These are phyloP conservation scores for Ceratobasidium sp. DNA, from an alignment of 1,284 basidiomycete genomes.

Conservation along the genomic window DNA sequence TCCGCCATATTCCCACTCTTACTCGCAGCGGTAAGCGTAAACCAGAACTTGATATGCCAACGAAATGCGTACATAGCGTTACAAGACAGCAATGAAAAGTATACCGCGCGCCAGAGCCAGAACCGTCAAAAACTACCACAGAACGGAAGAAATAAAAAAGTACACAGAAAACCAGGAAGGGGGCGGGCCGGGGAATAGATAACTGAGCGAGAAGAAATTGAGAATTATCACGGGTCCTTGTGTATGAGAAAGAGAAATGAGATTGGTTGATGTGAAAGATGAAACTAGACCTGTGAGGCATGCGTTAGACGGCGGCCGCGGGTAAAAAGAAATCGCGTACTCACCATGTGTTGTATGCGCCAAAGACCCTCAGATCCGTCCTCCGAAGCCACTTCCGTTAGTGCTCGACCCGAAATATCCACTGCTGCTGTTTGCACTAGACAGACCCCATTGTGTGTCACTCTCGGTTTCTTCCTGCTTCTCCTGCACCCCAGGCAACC, in stretches of 20 bases:
- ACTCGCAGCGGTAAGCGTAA: no score
- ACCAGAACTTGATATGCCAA: no score
- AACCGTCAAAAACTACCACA: neutral
- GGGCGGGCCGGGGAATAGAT: no score
- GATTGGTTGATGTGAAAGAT: slow-evolving; percentile 6
- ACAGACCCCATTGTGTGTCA: neutral
- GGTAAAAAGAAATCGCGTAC: neutral
- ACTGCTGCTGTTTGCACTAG: neutral
- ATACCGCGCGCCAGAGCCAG: neutral
- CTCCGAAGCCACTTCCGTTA: neutral
- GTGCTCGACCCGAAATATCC: neutral
- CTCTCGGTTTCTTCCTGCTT: slow-evolving; percentile 21
- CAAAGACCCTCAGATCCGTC: slow-evolving; percentile 1
- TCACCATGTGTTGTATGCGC: neutral
- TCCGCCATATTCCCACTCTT: no score
- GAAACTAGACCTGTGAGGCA: neutral
- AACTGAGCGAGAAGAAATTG: neutral
- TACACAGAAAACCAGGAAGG: slow-evolving; percentile 9
- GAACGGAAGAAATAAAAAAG: neutral
- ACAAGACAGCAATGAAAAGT: slow-evolving; percentile 35
- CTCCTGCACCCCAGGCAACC: slow-evolving; percentile 6
- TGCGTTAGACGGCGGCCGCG: neutral
- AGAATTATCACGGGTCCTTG: slow-evolving; percentile 29
- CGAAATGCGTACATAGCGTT: slow-evolving; percentile 35
- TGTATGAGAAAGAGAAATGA: slow-evolving; percentile 1